A percentile compares a stretch with the other conserved stretches of the same genome.
These are phyloP conservation scores for Tricholoma bakamatsutake DNA, from an alignment of 768 basidiomycete species.

Conservation along the genomic window DNA sequence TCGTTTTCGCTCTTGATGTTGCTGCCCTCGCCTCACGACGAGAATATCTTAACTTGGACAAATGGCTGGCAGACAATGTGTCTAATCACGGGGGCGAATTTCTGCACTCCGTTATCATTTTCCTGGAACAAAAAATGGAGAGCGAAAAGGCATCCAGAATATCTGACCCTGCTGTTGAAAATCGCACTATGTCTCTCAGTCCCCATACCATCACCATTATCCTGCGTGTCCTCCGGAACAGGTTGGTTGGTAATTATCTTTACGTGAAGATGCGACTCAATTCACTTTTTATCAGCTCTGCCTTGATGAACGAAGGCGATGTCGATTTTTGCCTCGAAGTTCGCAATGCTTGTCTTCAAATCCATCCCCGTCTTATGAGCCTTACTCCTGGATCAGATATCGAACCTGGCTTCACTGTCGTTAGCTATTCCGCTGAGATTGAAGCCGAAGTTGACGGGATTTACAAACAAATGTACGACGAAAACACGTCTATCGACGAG, in stretches of 20 bases:
- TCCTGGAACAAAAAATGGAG: conserved; percentile 90
- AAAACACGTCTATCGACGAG: conserved; percentile 90
- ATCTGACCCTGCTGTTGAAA: conserved; percentile 73
- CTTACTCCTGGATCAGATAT: conserved; percentile 79
- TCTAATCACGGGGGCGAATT: conserved; percentile 79
- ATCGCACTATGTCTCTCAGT: conserved; percentile 80
- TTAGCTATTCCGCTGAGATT: conserved; percentile 83
- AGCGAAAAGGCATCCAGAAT: conserved; percentile 74
- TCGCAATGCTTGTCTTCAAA: conserved; percentile 87
- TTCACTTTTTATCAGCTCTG: conserved; percentile 41
- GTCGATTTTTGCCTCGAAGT: conserved; percentile 86
- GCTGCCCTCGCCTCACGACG: conserved; percentile 89
- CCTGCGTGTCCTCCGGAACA: conserved; percentile 80
- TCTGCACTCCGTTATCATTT: conserved; percentile 79
- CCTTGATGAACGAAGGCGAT: conserved; percentile 70
- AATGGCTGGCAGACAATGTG: conserved; percentile 92
- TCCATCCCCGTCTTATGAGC: conserved; percentile 95
- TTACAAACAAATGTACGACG: conserved; percentile 98
- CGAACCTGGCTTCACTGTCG: conserved; percentile 88
- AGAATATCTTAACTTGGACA: conserved; percentile 93
- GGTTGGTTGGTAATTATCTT: conserved; percentile 39
- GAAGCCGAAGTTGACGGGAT: conserved; percentile 92
- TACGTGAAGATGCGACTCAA: background rate
- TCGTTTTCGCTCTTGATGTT: conserved; percentile 87
- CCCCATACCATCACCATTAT: conserved; percentile 89